phyloP scores from a whole-genome alignment of 2,329 filamentous ascomycete species.

The Fusarium foetens region DNA sequence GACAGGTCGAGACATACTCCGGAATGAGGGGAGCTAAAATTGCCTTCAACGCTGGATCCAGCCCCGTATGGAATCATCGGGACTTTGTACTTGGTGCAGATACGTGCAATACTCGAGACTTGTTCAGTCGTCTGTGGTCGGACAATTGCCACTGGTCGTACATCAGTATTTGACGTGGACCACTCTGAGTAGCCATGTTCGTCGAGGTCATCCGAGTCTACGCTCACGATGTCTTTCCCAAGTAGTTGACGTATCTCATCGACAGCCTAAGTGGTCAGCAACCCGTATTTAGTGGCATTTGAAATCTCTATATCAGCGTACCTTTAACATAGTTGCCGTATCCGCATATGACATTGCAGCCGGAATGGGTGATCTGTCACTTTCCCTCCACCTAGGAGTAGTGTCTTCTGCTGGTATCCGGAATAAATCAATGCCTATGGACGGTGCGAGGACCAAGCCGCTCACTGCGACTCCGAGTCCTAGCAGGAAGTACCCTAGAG shows the following conservation, averaged over 20 bases:
- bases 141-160: slow-evolving; percentile 69
- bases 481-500: background rate
- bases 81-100: slow-evolving; percentile 70
- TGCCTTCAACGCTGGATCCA: slow-evolving; percentile 77
- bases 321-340: background rate
- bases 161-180: slow-evolving; percentile 58
- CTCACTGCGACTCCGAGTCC: background rate
- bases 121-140: slow-evolving; percentile 73
- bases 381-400: background rate
- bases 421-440: background rate
- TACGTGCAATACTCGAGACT: slow-evolving; percentile 69
- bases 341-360: background rate
- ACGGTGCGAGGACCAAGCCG: background rate
- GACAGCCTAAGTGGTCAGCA: background rate
- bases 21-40: slow-evolving; percentile 73
- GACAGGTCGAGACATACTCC: slow-evolving; percentile 77
- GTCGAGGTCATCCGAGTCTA: slow-evolving; percentile 69
- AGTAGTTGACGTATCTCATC: background rate
- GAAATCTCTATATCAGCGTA: background rate
- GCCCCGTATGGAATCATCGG: slow-evolving; percentile 82
- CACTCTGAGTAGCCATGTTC: background rate
- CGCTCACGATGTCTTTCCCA: slow-evolving; percentile 69
- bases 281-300: accelerated
- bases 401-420: background rate
- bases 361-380: background rate